Conservation (phyloP, 805 yeast genomes). For the Kuraishia cidri region DNA sequence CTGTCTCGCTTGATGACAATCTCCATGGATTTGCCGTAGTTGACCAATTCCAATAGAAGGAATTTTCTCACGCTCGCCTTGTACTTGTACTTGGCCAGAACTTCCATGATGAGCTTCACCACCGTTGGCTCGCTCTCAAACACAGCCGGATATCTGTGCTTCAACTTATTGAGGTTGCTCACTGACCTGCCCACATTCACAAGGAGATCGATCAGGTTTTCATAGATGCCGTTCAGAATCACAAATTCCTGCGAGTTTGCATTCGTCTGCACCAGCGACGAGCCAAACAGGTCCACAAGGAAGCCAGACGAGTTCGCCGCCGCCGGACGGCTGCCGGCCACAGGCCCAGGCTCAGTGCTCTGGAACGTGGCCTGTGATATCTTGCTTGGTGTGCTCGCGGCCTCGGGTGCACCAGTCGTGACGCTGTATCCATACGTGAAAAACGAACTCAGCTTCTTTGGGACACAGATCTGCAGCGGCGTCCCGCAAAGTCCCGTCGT, state of each 20-base stretch:
- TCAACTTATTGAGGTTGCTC: constrained; percentile 36
- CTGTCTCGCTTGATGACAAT: constrained; percentile 36
- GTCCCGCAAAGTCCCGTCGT: constrained; percentile 31
- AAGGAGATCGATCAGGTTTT: constrained; percentile 16
- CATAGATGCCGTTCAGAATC: constrained; percentile 15
- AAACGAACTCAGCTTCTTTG: constrained; percentile 11
- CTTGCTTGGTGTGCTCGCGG: constrained; percentile 5
- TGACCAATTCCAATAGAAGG: constrained; percentile 51
- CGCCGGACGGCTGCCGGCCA: not conserved
- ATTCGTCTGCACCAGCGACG: constrained; percentile 4
- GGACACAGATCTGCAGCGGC: constrained; percentile 22
- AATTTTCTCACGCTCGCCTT: constrained; percentile 56
- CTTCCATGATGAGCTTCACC: constrained; percentile 40
- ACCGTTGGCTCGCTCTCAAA: constrained; percentile 46
- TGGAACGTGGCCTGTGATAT: constrained; percentile 6
- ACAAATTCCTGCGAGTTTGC: constrained; percentile 10
- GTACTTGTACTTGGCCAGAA: constrained; percentile 49
- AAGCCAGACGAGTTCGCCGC: constrained; percentile 5
- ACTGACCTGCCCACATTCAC: constrained; percentile 18
- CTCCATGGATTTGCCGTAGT: constrained; percentile 44
- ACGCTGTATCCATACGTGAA: constrained; percentile 7
- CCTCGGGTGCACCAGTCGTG: constrained; percentile 1
- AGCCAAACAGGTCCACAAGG: constrained; percentile 8
- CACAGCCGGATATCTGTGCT: constrained; percentile 35
- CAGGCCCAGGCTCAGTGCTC: constrained; percentile 16